Evolutionary conservation across 169 alveolate species (phyloP), one percentile per base, ranked within the genome.

Genomic region (Cryptosporidium bovis): DNA sequence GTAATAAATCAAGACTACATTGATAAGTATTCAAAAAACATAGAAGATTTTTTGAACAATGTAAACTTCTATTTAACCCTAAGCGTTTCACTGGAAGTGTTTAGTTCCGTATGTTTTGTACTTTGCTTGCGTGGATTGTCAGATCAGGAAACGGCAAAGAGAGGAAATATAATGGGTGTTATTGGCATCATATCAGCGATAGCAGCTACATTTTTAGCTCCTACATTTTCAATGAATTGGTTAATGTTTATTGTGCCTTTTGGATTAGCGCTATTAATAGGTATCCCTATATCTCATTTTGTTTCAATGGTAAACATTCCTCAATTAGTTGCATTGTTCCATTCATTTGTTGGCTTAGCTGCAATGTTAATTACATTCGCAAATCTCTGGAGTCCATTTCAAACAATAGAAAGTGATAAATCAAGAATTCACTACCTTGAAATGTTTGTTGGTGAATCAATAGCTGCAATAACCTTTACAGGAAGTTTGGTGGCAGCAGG

Each of bases 261-360:
- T 51, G 84, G 71, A 7, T 40, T 66, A 7, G 93, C 90, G 12
- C 83, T 83, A 10, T 31, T 71, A 10, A 77, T 91, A 27, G 94
- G 94, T 16, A 31, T 65, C 18, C 66, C 51, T 1, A 34, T 92
- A 36, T 93, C 93, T n/a, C 84, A 91, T 31, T 92, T 83, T 82
- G 97, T 93, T 15, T 94, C 93, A 51, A 91, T 95, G 92, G 94
- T 95, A 6, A 94, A 93, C 20, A 84, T 95, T 93, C 99, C 98
- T 48, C 96, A 95, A 84, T 84, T 95, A 71, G 98, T 97, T 66
- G 99, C 99, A 18, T 93, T 95, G 53, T 96, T 97, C 93, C 99
- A 97, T 83, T 90, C 97, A 66, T 94, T 96, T 65, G 99, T 97
- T 65, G 99, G 99, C 31, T 83, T 97, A 56, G 98, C 99, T 36